Base-by-base conservation (phyloP, 345 rosid genomes). In the Excoecaria agallocha region DNA sequence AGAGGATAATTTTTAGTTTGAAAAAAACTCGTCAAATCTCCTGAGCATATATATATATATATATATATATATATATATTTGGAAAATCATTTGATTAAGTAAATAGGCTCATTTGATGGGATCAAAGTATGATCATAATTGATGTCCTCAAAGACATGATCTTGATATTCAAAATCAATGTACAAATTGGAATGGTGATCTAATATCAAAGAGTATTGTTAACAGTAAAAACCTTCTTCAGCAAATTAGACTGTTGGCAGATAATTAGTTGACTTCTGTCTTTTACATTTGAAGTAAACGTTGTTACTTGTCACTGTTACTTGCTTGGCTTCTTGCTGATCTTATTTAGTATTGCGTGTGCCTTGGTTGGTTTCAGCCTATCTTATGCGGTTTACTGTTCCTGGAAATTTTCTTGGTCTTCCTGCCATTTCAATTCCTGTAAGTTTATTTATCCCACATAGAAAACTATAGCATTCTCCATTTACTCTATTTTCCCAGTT, bases 391-490 rank as follows among this genome's bases (percentile, higher is more conserved):
- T 93, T 93, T 72, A 48, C 84, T 45, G 1, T 79, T 48, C 80
- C 93, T 8, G 91, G 85, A 52, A 91, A 93, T 78, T 94, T 93
- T 78, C 88, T 91, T 16, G 97, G 98, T 69, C 76, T 93, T 41
- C 97, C 98, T 15, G 96, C 97, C 80, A 88, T 91, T 68, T 84
- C 94, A 72, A 78, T 93, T 76, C 98, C 97, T 2, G 97, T 93
- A 78, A 84, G 91, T 82, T 30, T 60, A 13, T 12, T 52, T 60
- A 2, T 11, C 51, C 6, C 8, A 6, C 22, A 8, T 20, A 20
- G 35, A 63, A 49, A 46, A 8, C n/a, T 45, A 37, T 37, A 37
- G 48, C 10, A 13, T 38, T 20, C 15, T 58, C 5, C 30, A 22
- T 11, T 8, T 43, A 10, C 74, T 6, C 17, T 15, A 57, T 58